Percentiles rank a stretch among this genome's conserved stretches.
Evolutionary conservation across 768 basidiomycete genomes (phyloP).

Genomic region (Hygrocybe coccinea): DNA sequence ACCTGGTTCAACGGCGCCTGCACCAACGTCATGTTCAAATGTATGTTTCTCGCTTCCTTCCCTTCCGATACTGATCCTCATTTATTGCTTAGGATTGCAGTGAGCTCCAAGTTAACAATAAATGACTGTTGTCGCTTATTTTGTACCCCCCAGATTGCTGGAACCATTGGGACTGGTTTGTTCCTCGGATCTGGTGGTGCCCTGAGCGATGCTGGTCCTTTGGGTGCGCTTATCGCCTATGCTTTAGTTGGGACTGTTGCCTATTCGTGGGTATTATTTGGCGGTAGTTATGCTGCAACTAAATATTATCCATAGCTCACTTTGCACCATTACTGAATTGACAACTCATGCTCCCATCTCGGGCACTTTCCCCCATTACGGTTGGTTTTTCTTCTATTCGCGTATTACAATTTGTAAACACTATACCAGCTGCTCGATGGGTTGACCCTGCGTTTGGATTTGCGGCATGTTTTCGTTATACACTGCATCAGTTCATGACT

Average conservation of each 20-base stretch:
- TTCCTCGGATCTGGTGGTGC: conserved; percentile 69
- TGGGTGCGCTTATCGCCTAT: conserved; percentile 65
- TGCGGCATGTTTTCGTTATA: conserved; percentile 25
- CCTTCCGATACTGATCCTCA: background rate
- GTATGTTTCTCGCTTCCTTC: conserved; percentile 32
- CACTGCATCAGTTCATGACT: background rate
- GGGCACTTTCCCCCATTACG: conserved; percentile 73
- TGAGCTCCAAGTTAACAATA: conserved; percentile 30
- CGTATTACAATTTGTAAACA: background rate
- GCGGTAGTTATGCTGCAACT: background rate
- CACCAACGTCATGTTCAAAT: conserved; percentile 80
- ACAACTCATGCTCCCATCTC: conserved; percentile 75
- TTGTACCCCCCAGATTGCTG: conserved; percentile 48
- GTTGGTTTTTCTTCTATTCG: conserved; percentile 24
- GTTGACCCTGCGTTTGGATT: conserved; percentile 58
- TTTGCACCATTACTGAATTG: conserved; percentile 73
- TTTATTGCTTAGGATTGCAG: conserved; percentile 50
- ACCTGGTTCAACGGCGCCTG: conserved; percentile 65
- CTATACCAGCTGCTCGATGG: conserved; percentile 44
- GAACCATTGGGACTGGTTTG: conserved; percentile 70
- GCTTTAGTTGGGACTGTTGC: conserved; percentile 59
- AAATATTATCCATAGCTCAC: conserved; percentile 33
- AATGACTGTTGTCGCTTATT: background rate
- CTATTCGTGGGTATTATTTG: conserved; percentile 46
- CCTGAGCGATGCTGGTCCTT: conserved; percentile 55